Base-by-base conservation (phyloP, 2,329 filamentous ascomycete species). In the Westerdykella ornata region DNA sequence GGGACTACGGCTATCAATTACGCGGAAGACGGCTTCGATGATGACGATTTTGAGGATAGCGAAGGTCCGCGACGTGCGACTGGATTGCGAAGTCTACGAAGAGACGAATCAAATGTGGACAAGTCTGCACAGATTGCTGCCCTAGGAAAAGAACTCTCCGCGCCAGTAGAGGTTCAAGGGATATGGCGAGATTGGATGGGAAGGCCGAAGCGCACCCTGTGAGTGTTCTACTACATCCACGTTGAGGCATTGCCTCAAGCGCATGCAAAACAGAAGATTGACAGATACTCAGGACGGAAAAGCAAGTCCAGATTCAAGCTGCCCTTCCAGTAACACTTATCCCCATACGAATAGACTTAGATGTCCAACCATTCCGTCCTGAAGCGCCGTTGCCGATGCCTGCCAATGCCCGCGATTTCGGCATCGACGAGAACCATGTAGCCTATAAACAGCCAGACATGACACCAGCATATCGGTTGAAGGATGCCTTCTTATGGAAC, bases 401-500 rank as follows among this genome's bases (percentile, higher is more conserved):
- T 9, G 74, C 77, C 45, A 79, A 81, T 42, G 72, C 69, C 15
- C 68, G 68, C 42, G 74, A 76, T 44, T 72, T 72, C 43, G 72
- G 74, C 13, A 77, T 82, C 52, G 85, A 94, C 59, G 80, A 84
- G 44, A 80, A 78, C 4, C 72, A 86, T 38, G 82, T 87, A 12
- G 81, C 88, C 42, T 96, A 94, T 69, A 82, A 83, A 56, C 75
- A 77, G 41, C 84, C 84, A 41, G 90, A 96, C 47, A 68, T 79
- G 46, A 88, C 88, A 12, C 81, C 88, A 1, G 84, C 87, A 3
- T 96, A 88, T 67, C 81, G 92, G 48, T 74, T 98, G 43, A 88
- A 94, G 57, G 92, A 98, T 56, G 84, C 86, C n/a, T 97, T 98
- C 57, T 70, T 96, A 39, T 98, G 92, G 92, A 98, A 98, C 57